A percentile compares a stretch with the other conserved stretches of the same genome.
These are phyloP conservation scores for Phylloporus sp. DNA, from an alignment of 768 basidiomycete genomes.

Conservation along the genomic window DNA sequence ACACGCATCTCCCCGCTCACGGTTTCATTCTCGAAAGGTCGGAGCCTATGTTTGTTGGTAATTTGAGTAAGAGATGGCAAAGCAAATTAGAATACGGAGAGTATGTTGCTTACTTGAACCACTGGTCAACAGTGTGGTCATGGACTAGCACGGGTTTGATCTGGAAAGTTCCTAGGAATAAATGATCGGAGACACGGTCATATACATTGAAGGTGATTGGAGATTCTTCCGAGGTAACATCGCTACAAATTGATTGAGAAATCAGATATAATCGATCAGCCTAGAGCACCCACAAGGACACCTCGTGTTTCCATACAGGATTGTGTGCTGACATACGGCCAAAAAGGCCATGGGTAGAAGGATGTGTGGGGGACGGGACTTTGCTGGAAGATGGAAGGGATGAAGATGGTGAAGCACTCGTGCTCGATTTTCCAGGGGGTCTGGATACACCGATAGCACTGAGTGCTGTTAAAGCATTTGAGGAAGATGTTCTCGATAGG, in stretches of 20 bases:
- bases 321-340: conserved; percentile 72
- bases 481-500: conserved; percentile 54
- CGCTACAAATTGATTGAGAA: conserved; percentile 49
- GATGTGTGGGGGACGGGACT: conserved; percentile 28
- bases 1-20: conserved; percentile 93
- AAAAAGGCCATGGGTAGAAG: conserved; percentile 48
- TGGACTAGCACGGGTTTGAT: conserved; percentile 90
- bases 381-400: conserved; percentile 39
- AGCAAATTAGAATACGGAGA: conserved; percentile 12
- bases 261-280: conserved; percentile 11
- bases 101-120: conserved; percentile 77
- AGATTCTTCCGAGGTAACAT: conserved; percentile 87
- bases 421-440: conserved; percentile 40
- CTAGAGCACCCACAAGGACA: conserved; percentile 77
- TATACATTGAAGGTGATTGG: conserved; percentile 86
- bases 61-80: conserved; percentile 13
- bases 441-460: conserved; percentile 55
- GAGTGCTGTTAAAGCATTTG: conserved; percentile 62
- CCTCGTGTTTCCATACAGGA: conserved; percentile 99
- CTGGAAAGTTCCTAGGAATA: conserved; percentile 87
- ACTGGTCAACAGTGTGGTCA: conserved; percentile 93
- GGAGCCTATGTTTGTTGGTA: conserved; percentile 45
- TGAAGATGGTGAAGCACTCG: conserved; percentile 42
- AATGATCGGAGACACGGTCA: conserved; percentile 80
- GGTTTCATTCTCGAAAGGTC: conserved; percentile 71